Percentiles rank a stretch among this genome's conserved stretches.
phyloP scores from a whole-genome alignment of 1,139 yeast genomes.

The Saccharomyces hybrid region DNA sequence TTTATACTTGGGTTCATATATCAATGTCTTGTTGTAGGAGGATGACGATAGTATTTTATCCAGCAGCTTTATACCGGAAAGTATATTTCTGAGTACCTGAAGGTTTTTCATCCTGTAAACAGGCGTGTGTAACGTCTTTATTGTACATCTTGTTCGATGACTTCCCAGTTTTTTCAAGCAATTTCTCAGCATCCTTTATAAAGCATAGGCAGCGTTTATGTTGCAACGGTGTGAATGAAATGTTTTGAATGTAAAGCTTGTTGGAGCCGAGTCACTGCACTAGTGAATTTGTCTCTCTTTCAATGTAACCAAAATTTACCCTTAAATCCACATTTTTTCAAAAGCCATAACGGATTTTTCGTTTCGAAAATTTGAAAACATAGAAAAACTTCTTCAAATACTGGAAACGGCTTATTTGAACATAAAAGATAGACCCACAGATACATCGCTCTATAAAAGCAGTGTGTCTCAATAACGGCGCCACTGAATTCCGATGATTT shows the following conservation, averaged over 20 bases:
- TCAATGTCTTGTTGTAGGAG: conserved; percentile 18
- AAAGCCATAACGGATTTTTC: not conserved
- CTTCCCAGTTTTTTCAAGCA: not conserved
- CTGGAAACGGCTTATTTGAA: not conserved
- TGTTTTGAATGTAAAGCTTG: not conserved
- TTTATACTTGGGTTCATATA: conserved; percentile 24
- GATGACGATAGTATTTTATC: conserved; percentile 18
- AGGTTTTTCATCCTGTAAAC: conserved; percentile 13
- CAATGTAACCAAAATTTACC: not conserved
- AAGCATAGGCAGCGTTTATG: not conserved
- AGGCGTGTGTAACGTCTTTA: conserved; percentile 28
- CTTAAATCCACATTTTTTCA: not conserved
- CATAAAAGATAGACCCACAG: not conserved
- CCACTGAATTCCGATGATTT: not conserved
- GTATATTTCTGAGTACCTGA: conserved; percentile 11
- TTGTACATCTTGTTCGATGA: not conserved
- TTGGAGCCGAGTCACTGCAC: not conserved
- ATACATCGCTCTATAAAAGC: not conserved
- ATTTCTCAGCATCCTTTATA: not conserved
- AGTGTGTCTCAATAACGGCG: not conserved
- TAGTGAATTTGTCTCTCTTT: not conserved
- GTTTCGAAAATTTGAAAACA: not conserved
- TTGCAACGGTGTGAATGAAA: not conserved
- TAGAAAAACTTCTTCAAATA: not conserved
- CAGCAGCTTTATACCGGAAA: conserved; percentile 16